These are phyloP conservation scores for Calophaca sinica DNA, from an alignment of 306 rosid genomes.

Conservation along the genomic window DNA sequence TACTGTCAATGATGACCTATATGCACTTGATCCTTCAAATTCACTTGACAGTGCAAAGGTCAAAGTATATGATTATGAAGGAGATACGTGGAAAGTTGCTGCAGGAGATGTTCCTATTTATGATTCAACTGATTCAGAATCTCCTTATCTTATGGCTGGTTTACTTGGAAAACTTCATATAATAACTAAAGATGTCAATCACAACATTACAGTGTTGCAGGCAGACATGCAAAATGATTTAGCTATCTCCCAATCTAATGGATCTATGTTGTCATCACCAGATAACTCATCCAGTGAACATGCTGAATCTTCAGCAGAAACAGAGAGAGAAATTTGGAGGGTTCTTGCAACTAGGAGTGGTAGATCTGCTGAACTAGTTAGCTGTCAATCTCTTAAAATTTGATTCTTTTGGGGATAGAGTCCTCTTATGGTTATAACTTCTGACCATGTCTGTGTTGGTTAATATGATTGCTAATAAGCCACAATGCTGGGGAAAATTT, in stretches of 20 bases:
- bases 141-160: slow-evolving; percentile 59
- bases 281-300: slow-evolving; percentile 36
- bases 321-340: slow-evolving; percentile 27
- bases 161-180: slow-evolving; percentile 55
- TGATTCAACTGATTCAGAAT: slow-evolving; percentile 48
- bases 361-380: slow-evolving; percentile 42
- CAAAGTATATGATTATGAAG: slow-evolving; percentile 50
- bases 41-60: slow-evolving; percentile 50
- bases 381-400: slow-evolving; percentile 51
- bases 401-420: slow-evolving; percentile 27
- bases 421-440: not conserved
- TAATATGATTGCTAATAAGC: slow-evolving; percentile 37
- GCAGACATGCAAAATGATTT: slow-evolving; percentile 47
- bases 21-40: slow-evolving; percentile 57
- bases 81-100: slow-evolving; percentile 58
- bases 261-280: not conserved
- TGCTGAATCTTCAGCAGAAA: slow-evolving; percentile 35
- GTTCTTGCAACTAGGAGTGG: slow-evolving; percentile 41
- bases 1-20: slow-evolving; percentile 41
- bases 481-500: not conserved
- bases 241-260: slow-evolving; percentile 25
- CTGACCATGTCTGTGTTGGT: slow-evolving; percentile 12
- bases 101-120: slow-evolving; percentile 55
- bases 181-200: slow-evolving; percentile 52
- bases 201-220: slow-evolving; percentile 50